phyloP scores from a whole-genome alignment of 192 early-diverging fungal genomes.

The Neocallimastix lanati region DNA sequence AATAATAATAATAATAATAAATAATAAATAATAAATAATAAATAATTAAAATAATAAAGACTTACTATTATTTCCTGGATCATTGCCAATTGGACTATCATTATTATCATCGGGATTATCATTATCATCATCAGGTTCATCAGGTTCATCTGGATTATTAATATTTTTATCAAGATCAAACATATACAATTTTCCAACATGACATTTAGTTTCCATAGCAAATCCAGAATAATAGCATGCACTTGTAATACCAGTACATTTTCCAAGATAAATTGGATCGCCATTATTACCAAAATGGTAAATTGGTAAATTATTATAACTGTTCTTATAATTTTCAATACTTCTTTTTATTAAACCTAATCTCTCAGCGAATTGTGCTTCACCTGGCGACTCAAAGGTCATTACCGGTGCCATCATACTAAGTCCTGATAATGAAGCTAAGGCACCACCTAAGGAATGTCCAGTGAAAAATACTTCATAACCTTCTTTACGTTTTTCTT shows the following conservation, averaged over 20 bases:
- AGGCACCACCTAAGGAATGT: constrained; percentile 37
- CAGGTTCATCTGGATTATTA: not conserved
- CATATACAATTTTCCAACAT: constrained; percentile 33
- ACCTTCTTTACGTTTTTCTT: not conserved
- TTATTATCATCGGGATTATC: too few species aligned
- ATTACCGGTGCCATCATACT: constrained; percentile 72
- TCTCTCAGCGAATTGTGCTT: constrained; percentile 51
- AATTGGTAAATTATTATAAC: constrained; percentile 31
- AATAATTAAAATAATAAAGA: too few species aligned
- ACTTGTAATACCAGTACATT: constrained; percentile 46
- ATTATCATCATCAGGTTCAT: not conserved
- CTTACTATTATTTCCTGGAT: too few species aligned
- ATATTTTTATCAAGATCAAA: not conserved
- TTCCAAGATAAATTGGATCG: constrained; percentile 80
- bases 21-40: too few species aligned
- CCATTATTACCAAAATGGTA: constrained; percentile 80
- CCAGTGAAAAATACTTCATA: not conserved
- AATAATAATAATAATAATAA: too few species aligned
- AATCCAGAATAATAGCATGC: constrained; percentile 53
- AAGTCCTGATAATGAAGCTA: constrained; percentile 55
- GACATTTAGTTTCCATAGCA: constrained; percentile 67
- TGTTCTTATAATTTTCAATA: constrained; percentile 25
- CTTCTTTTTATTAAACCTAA: constrained; percentile 34
- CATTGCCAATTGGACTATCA: too few species aligned
- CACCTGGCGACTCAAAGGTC: constrained; percentile 69